Conservation (phyloP, 805 yeast genomes). For the Schwanniomyces vanrijiae region DNA sequence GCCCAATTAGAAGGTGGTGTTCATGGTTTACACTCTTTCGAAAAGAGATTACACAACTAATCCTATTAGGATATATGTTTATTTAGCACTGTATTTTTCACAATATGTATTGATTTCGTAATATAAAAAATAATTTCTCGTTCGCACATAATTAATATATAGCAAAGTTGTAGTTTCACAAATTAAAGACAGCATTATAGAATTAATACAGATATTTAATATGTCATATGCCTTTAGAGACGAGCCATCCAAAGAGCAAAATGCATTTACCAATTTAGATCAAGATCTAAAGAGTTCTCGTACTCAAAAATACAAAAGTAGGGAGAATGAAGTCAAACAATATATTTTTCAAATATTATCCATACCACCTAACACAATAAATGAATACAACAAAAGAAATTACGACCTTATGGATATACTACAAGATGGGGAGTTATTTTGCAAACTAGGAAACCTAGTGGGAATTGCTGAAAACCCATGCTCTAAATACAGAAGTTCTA, state of each 20-base stretch:
- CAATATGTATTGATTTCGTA: background rate
- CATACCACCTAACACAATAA: slow-evolving; percentile 9
- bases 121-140: background rate
- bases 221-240: slow-evolving; percentile 5
- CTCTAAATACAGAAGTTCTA: slow-evolving; percentile 55
- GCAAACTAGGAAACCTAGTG: slow-evolving; percentile 32
- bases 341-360: slow-evolving; percentile 53
- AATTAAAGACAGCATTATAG: background rate
- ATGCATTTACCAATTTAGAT: slow-evolving; percentile 54
- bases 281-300: slow-evolving; percentile 58
- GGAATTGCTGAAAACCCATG: slow-evolving; percentile 27
- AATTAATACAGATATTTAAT: background rate
- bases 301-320: slow-evolving; percentile 47
- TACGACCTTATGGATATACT: slow-evolving; percentile 54
- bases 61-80: background rate
- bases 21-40: slow-evolving; percentile 92
- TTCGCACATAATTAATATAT: background rate
- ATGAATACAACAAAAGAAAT: slow-evolving; percentile 17
- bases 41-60: slow-evolving; percentile 92
- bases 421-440: slow-evolving; percentile 55
- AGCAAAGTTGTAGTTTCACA: background rate
- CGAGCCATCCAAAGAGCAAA: slow-evolving; percentile 9
- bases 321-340: slow-evolving; percentile 40
- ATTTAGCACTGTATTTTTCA: background rate
- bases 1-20: slow-evolving; percentile 99